Percentiles rank a stretch among this genome's conserved stretches.
Conservation (phyloP, 345 rosid genomes). For the Trapa bicornis region DNA sequence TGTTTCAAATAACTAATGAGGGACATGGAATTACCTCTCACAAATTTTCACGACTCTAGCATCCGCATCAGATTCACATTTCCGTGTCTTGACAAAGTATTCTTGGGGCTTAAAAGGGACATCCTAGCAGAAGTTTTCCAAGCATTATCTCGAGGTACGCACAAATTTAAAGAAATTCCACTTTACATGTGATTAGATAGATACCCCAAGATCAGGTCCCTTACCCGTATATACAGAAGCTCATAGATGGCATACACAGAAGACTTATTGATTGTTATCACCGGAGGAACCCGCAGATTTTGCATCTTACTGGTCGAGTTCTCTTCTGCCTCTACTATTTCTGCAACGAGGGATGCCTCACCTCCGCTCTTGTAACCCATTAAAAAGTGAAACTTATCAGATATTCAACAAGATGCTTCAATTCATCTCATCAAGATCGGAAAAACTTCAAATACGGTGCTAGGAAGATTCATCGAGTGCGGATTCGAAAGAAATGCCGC, state of each 20-base stretch:
- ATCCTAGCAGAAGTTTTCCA: conserved; percentile 29
- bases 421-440: not conserved
- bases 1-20: not conserved
- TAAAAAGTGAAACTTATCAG: not conserved
- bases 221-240: conserved; percentile 57
- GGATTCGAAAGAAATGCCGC: not conserved
- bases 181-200: not conserved
- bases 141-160: not conserved
- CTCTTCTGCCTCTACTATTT: conserved; percentile 89
- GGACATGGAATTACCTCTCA: conserved; percentile 37
- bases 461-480: not conserved
- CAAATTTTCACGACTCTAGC: conserved; percentile 52
- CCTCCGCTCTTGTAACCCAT: conserved; percentile 47
- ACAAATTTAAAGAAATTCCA: not conserved
- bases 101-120: conserved; percentile 76
- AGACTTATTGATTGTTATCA: conserved; percentile 62
- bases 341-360: conserved; percentile 82
- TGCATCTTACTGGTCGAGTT: conserved; percentile 61
- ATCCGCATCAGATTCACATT: conserved; percentile 71
- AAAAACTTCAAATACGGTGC: not conserved
- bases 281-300: conserved; percentile 69
- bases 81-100: conserved; percentile 52
- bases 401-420: not conserved
- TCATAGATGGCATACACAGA: conserved; percentile 73
- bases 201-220: not conserved